Conservation (phyloP, 495 filamentous ascomycete genomes). For the Penicillium longicatenatum region DNA sequence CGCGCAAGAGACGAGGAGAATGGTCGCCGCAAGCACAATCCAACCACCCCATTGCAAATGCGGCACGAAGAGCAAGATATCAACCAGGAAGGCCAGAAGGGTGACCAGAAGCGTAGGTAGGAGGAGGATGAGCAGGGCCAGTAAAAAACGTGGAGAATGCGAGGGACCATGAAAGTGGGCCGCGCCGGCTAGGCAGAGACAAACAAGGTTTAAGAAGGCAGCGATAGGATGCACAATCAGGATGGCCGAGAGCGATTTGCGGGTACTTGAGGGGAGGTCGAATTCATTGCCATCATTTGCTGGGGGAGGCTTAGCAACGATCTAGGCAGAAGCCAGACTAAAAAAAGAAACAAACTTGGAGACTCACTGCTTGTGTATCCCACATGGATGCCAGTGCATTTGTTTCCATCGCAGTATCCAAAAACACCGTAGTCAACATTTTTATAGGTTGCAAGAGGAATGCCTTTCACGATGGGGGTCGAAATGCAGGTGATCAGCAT, state of each 20-base stretch:
- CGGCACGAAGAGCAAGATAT: conserved; percentile 94
- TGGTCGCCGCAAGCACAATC: conserved; percentile 88
- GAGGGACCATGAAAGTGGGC: conserved; percentile 89
- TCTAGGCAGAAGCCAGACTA: conserved; percentile 14
- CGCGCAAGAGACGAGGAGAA: conserved; percentile 79
- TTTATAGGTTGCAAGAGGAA: conserved; percentile 76
- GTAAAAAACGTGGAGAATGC: conserved; percentile 89
- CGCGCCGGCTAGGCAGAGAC: conserved; percentile 73
- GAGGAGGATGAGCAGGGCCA: conserved; percentile 80
- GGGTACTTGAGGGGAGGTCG: conserved; percentile 70
- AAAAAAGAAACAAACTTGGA: background rate
- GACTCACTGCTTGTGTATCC: conserved; percentile 85
- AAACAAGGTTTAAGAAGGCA: conserved; percentile 80
- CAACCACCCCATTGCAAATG: conserved; percentile 94
- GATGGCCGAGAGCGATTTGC: conserved; percentile 85
- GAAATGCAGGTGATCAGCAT: conserved; percentile 86
- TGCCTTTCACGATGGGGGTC: conserved; percentile 85
- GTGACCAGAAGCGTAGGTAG: conserved; percentile 83
- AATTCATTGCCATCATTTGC: conserved; percentile 56
- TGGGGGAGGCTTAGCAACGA: background rate
- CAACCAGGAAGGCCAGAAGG: conserved; percentile 86
- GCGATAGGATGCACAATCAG: conserved; percentile 93
- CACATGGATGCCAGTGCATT: conserved; percentile 73
- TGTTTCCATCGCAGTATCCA: conserved; percentile 70
- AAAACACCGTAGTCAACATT: conserved; percentile 89